Base-by-base conservation (phyloP, 345 rosid genomes). In the Triadica sebifera region DNA sequence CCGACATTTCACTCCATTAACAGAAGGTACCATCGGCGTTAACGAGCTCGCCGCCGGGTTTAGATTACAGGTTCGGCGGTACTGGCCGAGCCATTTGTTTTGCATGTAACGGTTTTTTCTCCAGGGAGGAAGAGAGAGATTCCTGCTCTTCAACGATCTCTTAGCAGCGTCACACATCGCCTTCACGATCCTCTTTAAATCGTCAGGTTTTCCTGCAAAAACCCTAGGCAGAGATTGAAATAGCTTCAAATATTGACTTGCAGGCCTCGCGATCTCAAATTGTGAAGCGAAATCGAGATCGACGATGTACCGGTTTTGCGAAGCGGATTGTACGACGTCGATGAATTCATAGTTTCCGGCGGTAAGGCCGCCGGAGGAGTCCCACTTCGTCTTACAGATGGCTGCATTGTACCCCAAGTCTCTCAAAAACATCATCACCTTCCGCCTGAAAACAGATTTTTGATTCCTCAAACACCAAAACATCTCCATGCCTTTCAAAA, bases 221-320 rank as follows among this genome's bases (percentile, higher is more conserved):
- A 89, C 87, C 46, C 67, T 79, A 15, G 97, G 97, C 41, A 92
- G 82, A 7, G 75, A 71, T 25, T 80, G 81, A 67, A 81, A 49
- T 4, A 86, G 78, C 67, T 79, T 83, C 69, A 75, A 20, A 84
- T 90, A 94, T 25, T 81, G 87, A 4, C 41, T 72, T 50, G 95
- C 89, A 12, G 98, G 97, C 67, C 97, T 89, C n/a, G 95, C 98
- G 77, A 94, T 86, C 85, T 89, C 87, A 65, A 92, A 94, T 43
- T 87, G 86, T 43, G 89, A 82, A 22, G 88, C 85, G 82, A 92
- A 91, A 60, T 94, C 97, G 15, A 92, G 76, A 71, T 94, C 98
- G 20, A 94, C 69, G 62, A 92, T 64, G 85, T 89, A 92, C 50
- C 95, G 85, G 34, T n/a, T 74, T 20, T 77, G 70, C 57, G 74